Evolutionary conservation across 2,329 filamentous ascomycete species (phyloP), one percentile per base, ranked within the genome.

Genomic region (Fusarium duplospermum): DNA sequence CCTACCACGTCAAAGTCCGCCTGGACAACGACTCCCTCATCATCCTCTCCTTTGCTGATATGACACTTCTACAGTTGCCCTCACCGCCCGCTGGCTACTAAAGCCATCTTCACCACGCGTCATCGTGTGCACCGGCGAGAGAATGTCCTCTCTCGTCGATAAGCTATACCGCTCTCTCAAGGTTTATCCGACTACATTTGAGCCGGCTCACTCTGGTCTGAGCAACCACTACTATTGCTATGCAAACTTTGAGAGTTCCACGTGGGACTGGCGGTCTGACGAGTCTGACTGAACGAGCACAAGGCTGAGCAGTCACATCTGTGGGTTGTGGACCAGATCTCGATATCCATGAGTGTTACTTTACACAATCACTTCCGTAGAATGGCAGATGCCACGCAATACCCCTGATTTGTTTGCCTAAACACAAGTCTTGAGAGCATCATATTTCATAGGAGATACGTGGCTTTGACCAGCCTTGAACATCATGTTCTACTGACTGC

Each of bases 161-260:
- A 92, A 89, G 80, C 84, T 96, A n/a, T 95, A 95, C 81, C 84
- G 85, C 56, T 87, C 89, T 52, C 84, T 90, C 36, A 91, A 91
- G 2, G 82, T 93, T 31, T 84, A 81, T 63, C 91, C 91, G 6
- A 95, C 93, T 1, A 89, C 88, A 1, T 95, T 91, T 79, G 89
- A 92, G 77, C 91, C 92, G 5, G 85, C 87, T 72, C 94, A 96
- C 78, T 87, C 89, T n/a, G 92, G 92, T 0, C 83, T 96, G 69
- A 93, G 92, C 81, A 96, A 96, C 78, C 93, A 94, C 82, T 96
- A 95, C 80, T 88, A 89, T 78, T 95, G 92, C 81, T 96, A 94
- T 78, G 90, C 93, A 27, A 95, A 94, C 79, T 95, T 94, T 78
- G 91, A 94, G 80, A 89, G 91, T 76, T 83, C 83, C 8, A 81